A percentile compares a stretch with the other conserved stretches of the same genome.
These are phyloP conservation scores for Hysterangium stoloniferum DNA, from an alignment of 768 basidiomycete genomes.

Conservation along the genomic window DNA sequence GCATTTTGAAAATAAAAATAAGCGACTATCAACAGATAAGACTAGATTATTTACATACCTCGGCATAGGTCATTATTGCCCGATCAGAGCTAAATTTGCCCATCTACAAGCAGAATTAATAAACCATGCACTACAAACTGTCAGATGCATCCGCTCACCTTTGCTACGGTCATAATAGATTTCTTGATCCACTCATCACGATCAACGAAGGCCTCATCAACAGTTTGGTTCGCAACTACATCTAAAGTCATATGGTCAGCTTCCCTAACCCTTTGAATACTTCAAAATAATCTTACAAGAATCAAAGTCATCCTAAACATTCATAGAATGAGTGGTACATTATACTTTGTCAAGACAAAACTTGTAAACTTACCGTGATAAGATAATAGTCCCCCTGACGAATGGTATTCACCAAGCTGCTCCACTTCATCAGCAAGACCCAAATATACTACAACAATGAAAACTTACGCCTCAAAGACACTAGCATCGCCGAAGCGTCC, in stretches of 20 bases:
- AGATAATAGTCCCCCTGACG: conserved; percentile 73
- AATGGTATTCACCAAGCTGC: conserved; percentile 66
- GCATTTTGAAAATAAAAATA: background rate
- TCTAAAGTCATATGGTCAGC: conserved; percentile 32
- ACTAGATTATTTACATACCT: conserved; percentile 22
- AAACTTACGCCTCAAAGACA: conserved; percentile 81
- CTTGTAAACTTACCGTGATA: conserved; percentile 39
- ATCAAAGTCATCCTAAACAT: conserved; percentile 72
- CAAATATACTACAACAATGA: conserved; percentile 13
- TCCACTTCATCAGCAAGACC: conserved; percentile 20
- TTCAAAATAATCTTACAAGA: conserved; percentile 55
- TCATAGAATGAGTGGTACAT: background rate
- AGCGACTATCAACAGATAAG: background rate
- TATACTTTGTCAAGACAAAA: background rate
- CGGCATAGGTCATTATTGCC: conserved; percentile 87
- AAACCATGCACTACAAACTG: background rate
- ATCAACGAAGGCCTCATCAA: conserved; percentile 84
- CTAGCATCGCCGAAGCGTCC: conserved; percentile 75
- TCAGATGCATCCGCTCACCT: conserved; percentile 30
- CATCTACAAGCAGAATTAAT: conserved; percentile 50
- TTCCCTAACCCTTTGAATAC: background rate
- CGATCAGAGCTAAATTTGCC: conserved; percentile 96
- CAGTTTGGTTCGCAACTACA: conserved; percentile 74
- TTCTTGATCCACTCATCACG: conserved; percentile 88
- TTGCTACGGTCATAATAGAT: conserved; percentile 75